Conservation (phyloP, 768 basidiomycete genomes). For the Tylopilus vinaceipallidus region DNA sequence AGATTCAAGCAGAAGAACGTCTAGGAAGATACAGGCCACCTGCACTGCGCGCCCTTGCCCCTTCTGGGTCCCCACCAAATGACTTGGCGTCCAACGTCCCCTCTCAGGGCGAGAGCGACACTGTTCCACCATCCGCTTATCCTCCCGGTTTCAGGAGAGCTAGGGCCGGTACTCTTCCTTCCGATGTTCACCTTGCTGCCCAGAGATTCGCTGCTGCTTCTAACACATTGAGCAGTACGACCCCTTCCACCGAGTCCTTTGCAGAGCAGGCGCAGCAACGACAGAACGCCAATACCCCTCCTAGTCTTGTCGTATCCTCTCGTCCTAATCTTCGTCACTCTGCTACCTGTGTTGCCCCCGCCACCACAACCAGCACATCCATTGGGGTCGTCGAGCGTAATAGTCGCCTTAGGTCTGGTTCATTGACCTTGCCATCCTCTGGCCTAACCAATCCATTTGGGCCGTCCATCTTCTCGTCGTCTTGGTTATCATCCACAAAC, state of each 20-base stretch:
- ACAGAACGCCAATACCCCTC: slow-evolving; percentile 36
- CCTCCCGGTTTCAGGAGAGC: slow-evolving; percentile 90
- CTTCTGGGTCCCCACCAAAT: slow-evolving; percentile 72
- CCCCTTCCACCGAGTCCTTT: slow-evolving; percentile 50
- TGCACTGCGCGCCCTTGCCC: slow-evolving; percentile 65
- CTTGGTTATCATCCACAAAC: slow-evolving; percentile 74
- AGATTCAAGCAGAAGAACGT: slow-evolving; percentile 77
- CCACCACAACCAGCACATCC: slow-evolving; percentile 42
- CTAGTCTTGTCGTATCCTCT: slow-evolving; percentile 44
- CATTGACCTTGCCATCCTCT: slow-evolving; percentile 80
- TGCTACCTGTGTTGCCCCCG: slow-evolving; percentile 58
- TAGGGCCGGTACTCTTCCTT: slow-evolving; percentile 96
- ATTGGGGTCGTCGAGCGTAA: slow-evolving; percentile 51
- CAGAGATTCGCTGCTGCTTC: slow-evolving; percentile 76
- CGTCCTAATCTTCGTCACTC: slow-evolving; percentile 75
- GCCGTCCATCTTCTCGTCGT: slow-evolving; percentile 84
- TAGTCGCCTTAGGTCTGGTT: slow-evolving; percentile 89
- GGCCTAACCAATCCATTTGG: slow-evolving; percentile 84
- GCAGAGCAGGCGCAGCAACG: slow-evolving; percentile 42
- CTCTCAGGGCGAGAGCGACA: slow-evolving; percentile 55
- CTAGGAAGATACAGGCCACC: slow-evolving; percentile 76
- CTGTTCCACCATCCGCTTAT: slow-evolving; percentile 70
- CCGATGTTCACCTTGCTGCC: slow-evolving; percentile 86
- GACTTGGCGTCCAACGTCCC: slow-evolving; percentile 58
- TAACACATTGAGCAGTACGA: slow-evolving; percentile 49